Base-by-base conservation (phyloP, 768 basidiomycete genomes). In the Macrocybe gigantea region DNA sequence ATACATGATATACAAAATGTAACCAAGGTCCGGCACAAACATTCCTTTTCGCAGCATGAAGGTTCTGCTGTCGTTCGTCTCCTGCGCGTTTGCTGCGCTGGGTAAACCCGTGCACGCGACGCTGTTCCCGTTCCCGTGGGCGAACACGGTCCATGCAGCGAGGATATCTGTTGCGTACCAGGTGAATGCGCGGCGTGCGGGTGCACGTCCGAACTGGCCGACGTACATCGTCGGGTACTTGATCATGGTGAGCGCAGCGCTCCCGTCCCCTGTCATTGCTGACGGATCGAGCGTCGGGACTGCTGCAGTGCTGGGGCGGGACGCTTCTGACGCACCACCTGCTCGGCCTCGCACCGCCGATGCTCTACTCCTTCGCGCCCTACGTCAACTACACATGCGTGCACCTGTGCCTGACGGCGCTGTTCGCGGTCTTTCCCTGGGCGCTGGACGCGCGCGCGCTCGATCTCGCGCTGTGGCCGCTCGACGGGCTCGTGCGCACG, bases 301-400 rank as follows among this genome's bases (percentile, higher is more conserved):
- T 32, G 29, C 32, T 33, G 6, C 49, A 74, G 70, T 63, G 67
- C 48, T 80, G 77, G 77, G 75, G 75, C 13, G 78, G 77, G 14
- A 66, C 68, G 8, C 22, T 78, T 1, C 51, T 69, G 4, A 69
- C 74, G 0, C 71, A 75, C 58, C 52, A 70, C 12, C 53, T 78
- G 14, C 64, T 80, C 3, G 64, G 64, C 31, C 53, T 77, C 31
- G 72, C 75, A 0, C 70, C 74, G 12, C 75, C 75, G 0, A 67
- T 70, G 57, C 59, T 79, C 31, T 75, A 77, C 54, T 69, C 72
- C 1, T 52, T 69, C 29, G 58, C 65, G 15, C 73, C 72, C 14
- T 76, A 69, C 52, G 67, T 73, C 52, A 76, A 74, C 60, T 80
- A 80, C 53, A 53, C 75, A 33, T 55, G 68, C 1, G 68, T 74